Evolutionary conservation across 139 green algal genomes (phyloP).

Genomic region (Nannochloris sp.): DNA sequence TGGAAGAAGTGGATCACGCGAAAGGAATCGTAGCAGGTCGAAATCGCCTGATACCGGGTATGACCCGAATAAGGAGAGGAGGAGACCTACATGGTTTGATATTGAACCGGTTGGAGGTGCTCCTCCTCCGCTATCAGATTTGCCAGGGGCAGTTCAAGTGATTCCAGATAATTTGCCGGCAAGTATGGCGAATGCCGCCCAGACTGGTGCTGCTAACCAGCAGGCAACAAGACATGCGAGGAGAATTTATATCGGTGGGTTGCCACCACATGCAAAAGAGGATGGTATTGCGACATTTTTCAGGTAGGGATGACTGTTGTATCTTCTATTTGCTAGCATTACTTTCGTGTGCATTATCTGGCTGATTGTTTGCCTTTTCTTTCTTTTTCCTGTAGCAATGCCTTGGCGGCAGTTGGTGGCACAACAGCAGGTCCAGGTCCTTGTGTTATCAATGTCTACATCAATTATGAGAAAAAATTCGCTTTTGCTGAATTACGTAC

Average conservation of each 20-base stretch:
- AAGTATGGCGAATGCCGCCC: neutral
- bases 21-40: conserved; percentile 7
- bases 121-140: conserved; percentile 21
- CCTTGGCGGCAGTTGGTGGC: conserved; percentile 85
- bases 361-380: neutral
- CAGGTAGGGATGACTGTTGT: conserved; percentile 3
- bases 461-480: conserved; percentile 98
- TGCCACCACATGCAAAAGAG: conserved; percentile 82
- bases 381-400: conserved; percentile 42
- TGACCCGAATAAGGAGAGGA: conserved; percentile 17
- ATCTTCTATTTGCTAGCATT: neutral
- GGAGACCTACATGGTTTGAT: conserved; percentile 37
- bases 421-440: conserved; percentile 78
- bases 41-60: conserved; percentile 12
- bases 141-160: conserved; percentile 20
- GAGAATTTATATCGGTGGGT: conserved; percentile 90
- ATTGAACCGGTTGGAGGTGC: conserved; percentile 33
- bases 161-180: neutral
- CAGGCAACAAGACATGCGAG: conserved; percentile 87
- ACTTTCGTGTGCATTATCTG: neutral
- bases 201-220: conserved; percentile 37
- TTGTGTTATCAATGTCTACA: conserved; percentile 95
- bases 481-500: conserved; percentile 64
- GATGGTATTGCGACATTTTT: conserved; percentile 83
- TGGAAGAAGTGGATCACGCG: neutral